A percentile compares a stretch with the other conserved stretches of the same genome.
phyloP scores from a whole-genome alignment of 768 basidiomycete genomes.

The Lactarius hatsudake region DNA sequence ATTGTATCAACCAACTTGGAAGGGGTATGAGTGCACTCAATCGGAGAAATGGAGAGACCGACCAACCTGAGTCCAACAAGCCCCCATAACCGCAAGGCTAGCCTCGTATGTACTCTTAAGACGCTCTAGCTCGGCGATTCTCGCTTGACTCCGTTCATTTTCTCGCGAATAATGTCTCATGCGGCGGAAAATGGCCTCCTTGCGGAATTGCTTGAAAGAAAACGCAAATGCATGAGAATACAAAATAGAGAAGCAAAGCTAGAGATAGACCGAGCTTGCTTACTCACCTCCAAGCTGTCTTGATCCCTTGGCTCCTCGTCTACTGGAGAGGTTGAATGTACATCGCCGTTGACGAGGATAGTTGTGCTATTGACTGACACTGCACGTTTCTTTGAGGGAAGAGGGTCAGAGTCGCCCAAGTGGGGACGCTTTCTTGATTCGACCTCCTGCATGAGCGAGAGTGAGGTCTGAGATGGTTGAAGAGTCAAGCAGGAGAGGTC shows the following conservation, averaged over 20 bases:
- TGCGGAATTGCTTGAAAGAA: constrained; percentile 64
- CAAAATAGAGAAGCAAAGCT: constrained; percentile 26
- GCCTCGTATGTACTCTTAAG: constrained; percentile 66
- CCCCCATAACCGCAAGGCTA: constrained; percentile 67
- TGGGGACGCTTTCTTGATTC: constrained; percentile 29
- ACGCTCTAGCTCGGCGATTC: constrained; percentile 62
- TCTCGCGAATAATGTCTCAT: constrained; percentile 83
- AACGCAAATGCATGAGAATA: constrained; percentile 7
- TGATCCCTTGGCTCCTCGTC: constrained; percentile 31
- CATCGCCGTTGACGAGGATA: constrained; percentile 29
- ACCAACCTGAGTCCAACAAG: constrained; percentile 76
- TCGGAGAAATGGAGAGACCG: constrained; percentile 5
- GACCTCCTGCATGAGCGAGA: constrained; percentile 22
- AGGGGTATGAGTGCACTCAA: constrained; percentile 5
- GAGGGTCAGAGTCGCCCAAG: constrained; percentile 26
- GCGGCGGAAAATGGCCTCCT: constrained; percentile 80
- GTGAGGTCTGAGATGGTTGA: background rate
- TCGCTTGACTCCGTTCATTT: constrained; percentile 58
- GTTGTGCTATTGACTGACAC: constrained; percentile 30
- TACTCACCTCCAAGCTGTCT: constrained; percentile 60
- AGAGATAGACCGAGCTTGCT: constrained; percentile 28
- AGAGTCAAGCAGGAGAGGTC: background rate
- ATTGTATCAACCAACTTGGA: constrained; percentile 64
- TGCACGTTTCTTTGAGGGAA: constrained; percentile 33
- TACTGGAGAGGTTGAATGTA: constrained; percentile 16